A percentile compares a stretch with the other conserved stretches of the same genome.
Evolutionary conservation across 805 yeast species (phyloP).

Genomic region (Ascoidea rubescens): DNA sequence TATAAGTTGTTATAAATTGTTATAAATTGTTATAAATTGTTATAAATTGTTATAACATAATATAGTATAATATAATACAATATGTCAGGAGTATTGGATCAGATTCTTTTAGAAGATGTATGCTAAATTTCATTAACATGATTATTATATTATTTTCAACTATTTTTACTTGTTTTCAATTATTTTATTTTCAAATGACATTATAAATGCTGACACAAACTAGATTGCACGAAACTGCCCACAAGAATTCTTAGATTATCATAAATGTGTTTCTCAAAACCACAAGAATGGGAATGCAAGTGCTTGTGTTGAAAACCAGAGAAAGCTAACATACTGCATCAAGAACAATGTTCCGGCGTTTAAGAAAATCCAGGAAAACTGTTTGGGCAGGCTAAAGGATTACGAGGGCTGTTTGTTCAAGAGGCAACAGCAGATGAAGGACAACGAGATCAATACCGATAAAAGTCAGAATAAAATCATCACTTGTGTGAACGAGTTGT

Average conservation of each 20-base stretch:
- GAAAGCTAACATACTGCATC: constrained; percentile 46
- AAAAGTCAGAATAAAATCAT: no score
- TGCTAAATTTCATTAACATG: constrained; percentile 9
- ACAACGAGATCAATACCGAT: no score
- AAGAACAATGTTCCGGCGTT: constrained; percentile 54
- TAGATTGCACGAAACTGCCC: constrained; percentile 65
- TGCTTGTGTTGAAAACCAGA: constrained; percentile 42
- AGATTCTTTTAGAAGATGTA: constrained; percentile 59
- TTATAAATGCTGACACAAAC: neutral
- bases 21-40: no score
- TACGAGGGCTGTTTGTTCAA: constrained; percentile 47
- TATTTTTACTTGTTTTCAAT: neutral
- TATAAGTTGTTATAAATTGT: no score
- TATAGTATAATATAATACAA: neutral
- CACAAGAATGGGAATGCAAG: constrained; percentile 26
- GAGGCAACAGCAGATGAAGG: no score
- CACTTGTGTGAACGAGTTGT: no score
- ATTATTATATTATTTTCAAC: no score
- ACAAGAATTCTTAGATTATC: constrained; percentile 52
- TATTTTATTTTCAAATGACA: no score
- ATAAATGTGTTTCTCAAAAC: constrained; percentile 51
- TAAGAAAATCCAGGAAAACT: constrained; percentile 47
- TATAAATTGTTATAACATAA: neutral
- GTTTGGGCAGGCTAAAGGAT: constrained; percentile 39
- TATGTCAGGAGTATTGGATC: constrained; percentile 43